Evolutionary conservation across 2,329 filamentous ascomycete species (phyloP).

Genomic region (Ophiocordyceps camponoti-rufipedis): DNA sequence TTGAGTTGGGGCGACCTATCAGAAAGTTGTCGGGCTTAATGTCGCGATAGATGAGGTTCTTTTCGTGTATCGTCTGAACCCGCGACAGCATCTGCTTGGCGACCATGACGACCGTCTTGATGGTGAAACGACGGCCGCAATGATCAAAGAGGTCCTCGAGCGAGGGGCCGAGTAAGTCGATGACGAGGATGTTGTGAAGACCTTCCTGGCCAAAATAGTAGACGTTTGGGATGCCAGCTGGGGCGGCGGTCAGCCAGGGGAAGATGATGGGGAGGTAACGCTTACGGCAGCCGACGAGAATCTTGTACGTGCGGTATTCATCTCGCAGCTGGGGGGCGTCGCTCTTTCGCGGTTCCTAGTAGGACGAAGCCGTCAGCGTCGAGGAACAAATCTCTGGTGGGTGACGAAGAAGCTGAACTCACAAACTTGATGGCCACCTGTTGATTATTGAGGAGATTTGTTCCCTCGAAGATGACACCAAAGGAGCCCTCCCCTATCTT

Average conservation of each 20-base stretch:
- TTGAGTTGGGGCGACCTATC: constrained; percentile 79
- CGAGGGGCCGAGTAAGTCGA: constrained; percentile 86
- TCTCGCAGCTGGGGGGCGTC: constrained; percentile 94
- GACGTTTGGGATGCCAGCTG: constrained; percentile 96
- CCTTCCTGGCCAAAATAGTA: constrained; percentile 99
- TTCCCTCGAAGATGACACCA: constrained; percentile 96
- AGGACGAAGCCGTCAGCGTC: background rate
- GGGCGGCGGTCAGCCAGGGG: constrained; percentile 6
- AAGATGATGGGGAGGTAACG: background rate
- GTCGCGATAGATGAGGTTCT: constrained; percentile 96
- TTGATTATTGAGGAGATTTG: constrained; percentile 96
- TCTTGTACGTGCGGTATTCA: constrained; percentile 99
- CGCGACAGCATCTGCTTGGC: constrained; percentile 97
- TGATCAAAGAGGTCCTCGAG: constrained; percentile 95
- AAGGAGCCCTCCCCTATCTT: constrained; percentile 99
- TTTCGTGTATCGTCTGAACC: constrained; percentile 89
- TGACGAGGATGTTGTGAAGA: constrained; percentile 96
- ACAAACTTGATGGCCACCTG: constrained; percentile 99
- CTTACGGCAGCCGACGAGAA: constrained; percentile 96
- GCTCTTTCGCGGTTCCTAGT: constrained; percentile 89
- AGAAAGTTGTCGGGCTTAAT: constrained; percentile 99
- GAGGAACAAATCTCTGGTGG: background rate
- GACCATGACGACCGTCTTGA: constrained; percentile 98
- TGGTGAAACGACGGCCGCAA: constrained; percentile 84
- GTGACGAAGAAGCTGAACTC: constrained; percentile 20